Evolutionary conservation across 192 early-diverging fungal species (phyloP), one percentile per base, ranked within the genome.

Genomic region (Gryganskiella cystojenkinii): DNA sequence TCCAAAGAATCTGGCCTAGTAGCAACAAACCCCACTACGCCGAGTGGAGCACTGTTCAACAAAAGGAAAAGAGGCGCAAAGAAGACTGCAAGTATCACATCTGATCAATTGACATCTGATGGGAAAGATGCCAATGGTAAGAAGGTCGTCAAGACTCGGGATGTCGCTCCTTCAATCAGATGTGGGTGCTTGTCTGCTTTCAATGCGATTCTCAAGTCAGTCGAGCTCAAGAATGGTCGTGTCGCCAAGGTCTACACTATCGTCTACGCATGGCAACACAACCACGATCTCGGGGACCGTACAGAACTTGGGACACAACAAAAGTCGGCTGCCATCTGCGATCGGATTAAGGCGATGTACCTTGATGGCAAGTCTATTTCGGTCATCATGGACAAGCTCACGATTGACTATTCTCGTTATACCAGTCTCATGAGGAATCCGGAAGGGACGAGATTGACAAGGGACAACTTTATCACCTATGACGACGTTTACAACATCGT

Each of bases 401-500:
- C 60, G 8, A 64, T 64, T 60, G 55, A 64, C 25, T 45, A 71
- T 20, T 37, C 56, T 19, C 49, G 43, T 71, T 22, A 49, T n/a
- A 0, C 44, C 42, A 35, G 59, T 72, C n/a, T 24, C 35, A 15
- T 14, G 56, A 44, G 55, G 56, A 34, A n/a, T n/a, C n/a, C n/a
- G n/a, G 35, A 56, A n/a, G 56, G 56, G 7, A 15, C 33, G 52
- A 46, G 47, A 2, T n/a, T 72, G 0, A 46, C 70, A 7, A 9
- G 55, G 17, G 71, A 66, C 28, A 35, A 65, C 31, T 72, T 71
- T 25, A 25, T 71, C 34, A 62, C 70, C 6, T 72, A 59, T 42
- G 71, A 74, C 33, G 64, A 74, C 40, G 71, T 74, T 0, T 74
- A 67, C 40, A 72, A 65, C 40, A 60, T 71, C 4, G 49, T 60